Percentiles rank a stretch among this genome's conserved stretches.
Conservation (phyloP, 169 alveolate genomes). For the Plasmodium knowlesi region DNA sequence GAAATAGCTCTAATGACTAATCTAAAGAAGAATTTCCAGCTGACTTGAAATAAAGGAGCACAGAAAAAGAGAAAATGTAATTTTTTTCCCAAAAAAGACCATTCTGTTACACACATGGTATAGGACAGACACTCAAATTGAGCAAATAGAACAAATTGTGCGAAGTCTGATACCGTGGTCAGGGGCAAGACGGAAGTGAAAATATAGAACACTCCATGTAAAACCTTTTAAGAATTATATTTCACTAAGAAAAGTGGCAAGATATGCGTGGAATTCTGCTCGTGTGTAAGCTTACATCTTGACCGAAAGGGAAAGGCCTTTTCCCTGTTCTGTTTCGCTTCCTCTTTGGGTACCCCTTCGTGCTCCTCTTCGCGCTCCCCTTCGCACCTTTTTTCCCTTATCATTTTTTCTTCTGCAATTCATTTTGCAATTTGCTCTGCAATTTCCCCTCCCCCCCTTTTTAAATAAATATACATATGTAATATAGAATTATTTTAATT, state of each 20-base stretch:
- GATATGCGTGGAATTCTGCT: not conserved
- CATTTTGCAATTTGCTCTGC: not conserved
- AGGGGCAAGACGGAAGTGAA: not conserved
- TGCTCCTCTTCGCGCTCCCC: not conserved
- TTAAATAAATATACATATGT: conserved; percentile 10
- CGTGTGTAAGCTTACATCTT: not conserved
- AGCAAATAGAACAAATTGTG: not conserved
- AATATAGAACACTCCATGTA: not conserved
- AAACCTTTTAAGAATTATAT: conserved; percentile 5
- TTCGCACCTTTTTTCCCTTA: not conserved
- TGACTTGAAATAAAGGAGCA: not conserved
- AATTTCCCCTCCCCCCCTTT: not conserved
- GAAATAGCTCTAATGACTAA: not conserved
- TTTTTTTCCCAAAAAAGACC: not conserved
- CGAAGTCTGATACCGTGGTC: not conserved
- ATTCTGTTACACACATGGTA: not conserved
- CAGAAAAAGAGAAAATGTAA: not conserved
- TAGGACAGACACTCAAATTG: not conserved
- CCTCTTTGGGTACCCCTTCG: not conserved
- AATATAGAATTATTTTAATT: conserved; percentile 48
- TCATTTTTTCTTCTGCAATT: not conserved
- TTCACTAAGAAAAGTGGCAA: not conserved
- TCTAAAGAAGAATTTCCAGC: not conserved
- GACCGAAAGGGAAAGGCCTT: not conserved
- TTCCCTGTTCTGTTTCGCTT: conserved; percentile 2